Evolutionary conservation across 768 basidiomycete species (phyloP), one percentile per base, ranked within the genome.

Genomic region (Leucogyrophana mollusca): DNA sequence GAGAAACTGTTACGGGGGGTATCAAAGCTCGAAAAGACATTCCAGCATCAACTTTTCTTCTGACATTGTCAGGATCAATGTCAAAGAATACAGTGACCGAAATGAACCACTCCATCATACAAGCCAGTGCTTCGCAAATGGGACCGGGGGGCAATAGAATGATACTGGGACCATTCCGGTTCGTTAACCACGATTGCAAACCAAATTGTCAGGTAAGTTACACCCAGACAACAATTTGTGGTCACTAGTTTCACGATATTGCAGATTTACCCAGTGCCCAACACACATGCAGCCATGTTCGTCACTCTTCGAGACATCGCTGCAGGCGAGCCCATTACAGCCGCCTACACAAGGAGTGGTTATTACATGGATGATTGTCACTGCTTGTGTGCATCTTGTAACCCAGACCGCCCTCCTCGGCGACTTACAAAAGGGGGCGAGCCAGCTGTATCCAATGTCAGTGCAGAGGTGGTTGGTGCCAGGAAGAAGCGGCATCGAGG

Each of bases 131-230:
- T n/a, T n/a, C n/a, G n/a, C n/a, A n/a, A n/a, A n/a, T n/a, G 35
- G 16, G n/a, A 37, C 35, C 53, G 7, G 35, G 34, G 24, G 49
- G 53, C 3, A 46, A 38, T 32, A 43, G 49, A 24, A 20, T 51
- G 18, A 47, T 51, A 22, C 46, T 51, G 17, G 49, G 53, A 34
- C 53, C 53, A 10, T 33, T 54, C 17, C 43, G 53, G 40, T 54
- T 54, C 39, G 46, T 37, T 2, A 54, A 51, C 33, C 53, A 54
- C 41, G 53, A 54, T 33, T 54, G 53, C 43, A 50, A 45, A 9
- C 34, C 53, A 24, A 54, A 54, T 38, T 47, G 45, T 21, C 49
- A 54, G 34, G 53, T 40, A 6, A 9, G 35, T 16, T 37, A 9
- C 9, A 9, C 32, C n/a, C 16, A 16, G 7, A 21, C 9, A 6